Evolutionary conservation across 2,329 filamentous ascomycete species (phyloP), one percentile per base, ranked within the genome.

Genomic region (Ambrosiella cleistominuta): DNA sequence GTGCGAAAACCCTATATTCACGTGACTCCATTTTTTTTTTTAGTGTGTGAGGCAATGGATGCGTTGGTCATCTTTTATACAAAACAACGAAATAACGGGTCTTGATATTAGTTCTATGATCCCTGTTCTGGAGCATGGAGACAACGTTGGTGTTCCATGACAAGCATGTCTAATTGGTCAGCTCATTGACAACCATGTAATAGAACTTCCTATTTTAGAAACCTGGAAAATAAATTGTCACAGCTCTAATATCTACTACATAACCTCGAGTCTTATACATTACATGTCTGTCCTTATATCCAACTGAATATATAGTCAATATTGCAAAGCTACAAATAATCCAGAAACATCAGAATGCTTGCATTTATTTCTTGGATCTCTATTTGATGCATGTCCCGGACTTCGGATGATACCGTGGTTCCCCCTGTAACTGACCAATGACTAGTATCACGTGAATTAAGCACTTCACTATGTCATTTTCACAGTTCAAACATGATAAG

Each of bases 1-100:
- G 60, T 58, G 57, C 53, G 42, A 61, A 56, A 61, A 61, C 60
- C 59, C 60, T 61, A 49, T 54, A 40, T 49, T 17, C 60, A 61
- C 60, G 60, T 61, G 60, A 61, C 53, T 15, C 4, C 12, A 40
- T 27, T 27, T 27, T 27, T 27, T 27, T 27, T 27, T 47, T 40
- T 58, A 36, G 52, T 61, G 56, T 55, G 59, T 61, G 56, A 52
- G 54, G 47, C 54, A 15, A n/a, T 17, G 37, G 3, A 15, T 51
- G 17, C 19, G n/a, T 12, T 39, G 12, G 51, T 8, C 19, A 42
- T 2, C 17, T 1, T 3, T 15, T n/a, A 42, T 54, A 54, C 17
- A 19, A 7, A 11, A n/a, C 13, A 54, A 19, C 52, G 15, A 5
- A 42, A 40, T 42, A 17, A 15, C 27, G 52, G 52, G 38, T 8